Conservation (phyloP, 2,329 filamentous ascomycete species). For the Alternaria metachromatica region DNA sequence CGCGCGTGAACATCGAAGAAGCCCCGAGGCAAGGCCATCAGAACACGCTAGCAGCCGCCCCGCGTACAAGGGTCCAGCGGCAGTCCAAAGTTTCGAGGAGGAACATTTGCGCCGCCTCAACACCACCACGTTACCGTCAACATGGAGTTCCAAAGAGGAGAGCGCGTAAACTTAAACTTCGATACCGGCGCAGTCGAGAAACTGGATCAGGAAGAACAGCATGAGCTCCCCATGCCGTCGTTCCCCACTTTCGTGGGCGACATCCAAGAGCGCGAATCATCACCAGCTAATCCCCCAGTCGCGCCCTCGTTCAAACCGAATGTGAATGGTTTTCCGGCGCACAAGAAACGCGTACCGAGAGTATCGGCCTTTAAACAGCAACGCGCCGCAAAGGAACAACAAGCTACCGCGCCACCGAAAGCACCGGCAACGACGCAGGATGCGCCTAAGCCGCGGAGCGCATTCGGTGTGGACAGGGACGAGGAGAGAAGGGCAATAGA, state of each 20-base stretch:
- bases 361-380: conserved; percentile 82
- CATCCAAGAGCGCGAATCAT: conserved; percentile 75
- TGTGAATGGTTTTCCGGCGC: conserved; percentile 81
- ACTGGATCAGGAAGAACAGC: conserved; percentile 33
- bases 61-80: conserved; percentile 6
- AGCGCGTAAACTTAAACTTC: conserved; percentile 67
- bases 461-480: conserved; percentile 38
- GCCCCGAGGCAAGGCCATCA: neutral
- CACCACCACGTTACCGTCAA: conserved; percentile 9
- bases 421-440: conserved; percentile 11
- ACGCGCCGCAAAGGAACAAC: conserved; percentile 49
- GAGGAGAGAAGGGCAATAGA: conserved; percentile 77
- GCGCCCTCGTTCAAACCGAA: conserved; percentile 65
- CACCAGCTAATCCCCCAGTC: conserved; percentile 66
- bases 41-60: neutral
- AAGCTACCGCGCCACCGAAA: conserved; percentile 16
- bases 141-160: conserved; percentile 61
- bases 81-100: neutral
- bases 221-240: conserved; percentile 21
- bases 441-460: conserved; percentile 22
- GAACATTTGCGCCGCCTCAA: neutral
- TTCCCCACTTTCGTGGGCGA: conserved; percentile 67
- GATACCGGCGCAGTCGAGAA: conserved; percentile 60
- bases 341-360: conserved; percentile 73
- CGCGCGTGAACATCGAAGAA: neutral